These are phyloP conservation scores for Pseudonitzschia pungens DNA, from an alignment of 108 stramenopile genomes.

Conservation along the genomic window DNA sequence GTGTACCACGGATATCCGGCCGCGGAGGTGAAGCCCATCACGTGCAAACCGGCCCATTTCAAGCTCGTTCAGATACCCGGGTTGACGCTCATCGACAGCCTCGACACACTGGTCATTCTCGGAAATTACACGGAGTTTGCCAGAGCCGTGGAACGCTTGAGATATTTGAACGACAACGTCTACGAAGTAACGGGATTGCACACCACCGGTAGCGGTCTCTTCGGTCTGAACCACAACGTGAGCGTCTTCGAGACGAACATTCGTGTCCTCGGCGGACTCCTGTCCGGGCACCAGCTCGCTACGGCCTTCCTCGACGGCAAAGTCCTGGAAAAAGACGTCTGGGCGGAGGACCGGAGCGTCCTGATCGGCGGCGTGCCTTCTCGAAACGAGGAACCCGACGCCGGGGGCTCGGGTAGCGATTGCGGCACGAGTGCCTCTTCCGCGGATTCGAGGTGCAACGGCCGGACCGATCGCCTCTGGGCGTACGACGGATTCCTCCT, in stretches of 20 bases:
- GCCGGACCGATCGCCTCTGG: slow-evolving; percentile 37
- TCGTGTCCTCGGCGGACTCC: slow-evolving; percentile 87
- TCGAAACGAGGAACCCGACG: neutral
- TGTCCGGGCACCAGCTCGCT: slow-evolving; percentile 89
- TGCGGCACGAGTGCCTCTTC: too few relatives aligned
- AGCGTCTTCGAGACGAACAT: slow-evolving; percentile 94
- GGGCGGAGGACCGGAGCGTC: slow-evolving; percentile 39
- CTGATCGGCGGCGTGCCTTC: slow-evolving; percentile 28
- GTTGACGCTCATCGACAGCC: slow-evolving; percentile 88
- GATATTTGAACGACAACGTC: slow-evolving; percentile 50
- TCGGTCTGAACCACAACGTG: slow-evolving; percentile 79
- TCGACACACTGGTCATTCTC: slow-evolving; percentile 89
- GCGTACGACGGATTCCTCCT: slow-evolving; percentile 82
- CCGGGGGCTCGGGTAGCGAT: neutral
- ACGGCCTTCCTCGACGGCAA: slow-evolving; percentile 47
- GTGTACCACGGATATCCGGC: slow-evolving; percentile 87
- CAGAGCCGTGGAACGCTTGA: slow-evolving; percentile 78
- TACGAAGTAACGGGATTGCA: slow-evolving; percentile 8
- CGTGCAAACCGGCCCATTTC: slow-evolving; percentile 75
- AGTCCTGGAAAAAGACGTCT: slow-evolving; percentile 47
- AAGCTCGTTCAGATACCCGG: slow-evolving; percentile 77
- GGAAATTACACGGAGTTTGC: slow-evolving; percentile 90
- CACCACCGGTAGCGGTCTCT: slow-evolving; percentile 46
- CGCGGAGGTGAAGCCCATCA: slow-evolving; percentile 84
- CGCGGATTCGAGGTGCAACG: slow-evolving; percentile 1